phyloP scores from a whole-genome alignment of 768 basidiomycete genomes.

The Trametes cingulata region DNA sequence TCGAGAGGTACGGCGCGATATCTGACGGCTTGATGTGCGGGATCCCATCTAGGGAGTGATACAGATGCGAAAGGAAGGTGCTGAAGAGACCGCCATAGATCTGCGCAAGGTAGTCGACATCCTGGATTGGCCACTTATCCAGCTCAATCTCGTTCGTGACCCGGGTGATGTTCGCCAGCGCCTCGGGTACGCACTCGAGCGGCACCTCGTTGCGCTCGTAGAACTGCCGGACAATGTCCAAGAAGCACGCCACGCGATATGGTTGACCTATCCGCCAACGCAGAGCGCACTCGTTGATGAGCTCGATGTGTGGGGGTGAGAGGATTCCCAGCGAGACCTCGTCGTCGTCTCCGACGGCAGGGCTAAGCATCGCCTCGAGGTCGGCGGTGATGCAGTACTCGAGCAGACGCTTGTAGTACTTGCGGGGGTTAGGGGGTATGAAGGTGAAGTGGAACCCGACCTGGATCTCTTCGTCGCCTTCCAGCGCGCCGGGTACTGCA shows the following conservation, averaged over 20 bases:
- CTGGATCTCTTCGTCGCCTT: constrained; percentile 68
- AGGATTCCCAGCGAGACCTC: constrained; percentile 94
- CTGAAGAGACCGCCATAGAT: constrained; percentile 79
- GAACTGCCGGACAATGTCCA: constrained; percentile 83
- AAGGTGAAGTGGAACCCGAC: constrained; percentile 82
- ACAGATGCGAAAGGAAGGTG: constrained; percentile 81
- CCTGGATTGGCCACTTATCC: constrained; percentile 76
- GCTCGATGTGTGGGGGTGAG: constrained; percentile 71
- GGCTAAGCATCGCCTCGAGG: constrained; percentile 85
- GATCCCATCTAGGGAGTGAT: constrained; percentile 78
- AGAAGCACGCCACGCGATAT: constrained; percentile 76
- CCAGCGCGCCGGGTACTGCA: constrained; percentile 41
- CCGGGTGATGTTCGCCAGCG: constrained; percentile 70
- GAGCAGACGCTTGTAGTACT: constrained; percentile 82
- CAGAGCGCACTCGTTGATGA: constrained; percentile 85
- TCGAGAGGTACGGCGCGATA: constrained; percentile 59
- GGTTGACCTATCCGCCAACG: constrained; percentile 87
- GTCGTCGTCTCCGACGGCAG: constrained; percentile 90
- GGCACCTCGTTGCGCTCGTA: constrained; percentile 91
- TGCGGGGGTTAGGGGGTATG: constrained; percentile 86
- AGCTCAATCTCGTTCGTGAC: constrained; percentile 69
- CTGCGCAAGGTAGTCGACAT: constrained; percentile 77
- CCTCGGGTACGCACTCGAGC: constrained; percentile 92
- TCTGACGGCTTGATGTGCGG: constrained; percentile 74
- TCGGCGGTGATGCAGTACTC: constrained; percentile 83